Evolutionary conservation across 2,329 filamentous ascomycete genomes (phyloP), one percentile per base, ranked within the genome.

Genomic region (Aspergillus chevalieri): DNA sequence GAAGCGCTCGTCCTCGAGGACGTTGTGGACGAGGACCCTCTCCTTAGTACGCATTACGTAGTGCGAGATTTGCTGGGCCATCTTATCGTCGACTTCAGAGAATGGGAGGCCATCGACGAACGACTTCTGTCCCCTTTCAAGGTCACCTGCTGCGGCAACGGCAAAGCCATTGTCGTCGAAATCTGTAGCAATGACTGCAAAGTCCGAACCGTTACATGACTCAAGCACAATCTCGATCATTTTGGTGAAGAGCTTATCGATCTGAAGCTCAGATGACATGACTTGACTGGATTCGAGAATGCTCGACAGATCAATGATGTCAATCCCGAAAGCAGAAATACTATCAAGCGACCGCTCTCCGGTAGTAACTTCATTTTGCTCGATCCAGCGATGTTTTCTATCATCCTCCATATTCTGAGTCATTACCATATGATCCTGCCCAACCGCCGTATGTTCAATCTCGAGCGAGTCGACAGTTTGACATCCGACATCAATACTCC

Each of bases 261-360:
- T 79, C 52, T 83, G 77, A 14, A 85, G 71, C 58, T 85, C 82
- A 12, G 81, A 84, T 6, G 82, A 84, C 56, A 85, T 76, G 5
- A 85, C 74, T 61, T 84, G 82, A 47, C 79, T 83, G 22, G 81
- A 83, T 56, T 84, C 80, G 4, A 85, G 71, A 43, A 85, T 85
- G 39, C 78, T 81, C 2, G 79, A 79, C 14, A 85, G 62, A 61
- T 85, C 82, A 48, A 85, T 78, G 60, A 85, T 83, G 59, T 85
- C 46, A 43, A 47, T n/a, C 5, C 70, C 70, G 41, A 71, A 67
- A 22, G 68, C 64, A 42, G 70, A 70, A 41, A 73, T 71, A 30
- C 26, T 30, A 52, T 73, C 70, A 47, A 73, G 54, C 7, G 66
- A 66, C 21, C 65, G 67, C 39, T 71, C 65, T 14, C 67, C 70